phyloP scores from a whole-genome alignment of 306 rosid species.

The Acacia acuminata region DNA sequence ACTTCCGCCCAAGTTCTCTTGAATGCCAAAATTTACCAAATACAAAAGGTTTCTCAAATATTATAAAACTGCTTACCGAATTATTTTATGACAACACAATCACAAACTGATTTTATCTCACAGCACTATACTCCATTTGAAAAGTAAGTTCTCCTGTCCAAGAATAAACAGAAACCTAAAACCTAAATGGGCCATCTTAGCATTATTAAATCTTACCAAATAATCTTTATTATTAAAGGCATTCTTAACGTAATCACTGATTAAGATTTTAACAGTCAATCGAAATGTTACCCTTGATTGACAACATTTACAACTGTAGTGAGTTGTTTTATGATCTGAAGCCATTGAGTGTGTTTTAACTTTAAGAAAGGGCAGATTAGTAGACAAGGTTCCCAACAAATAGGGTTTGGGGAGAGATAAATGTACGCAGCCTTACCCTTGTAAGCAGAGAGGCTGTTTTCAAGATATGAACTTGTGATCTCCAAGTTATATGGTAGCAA shows the following conservation, averaged over 20 bases:
- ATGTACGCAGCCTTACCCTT: too few relatives aligned
- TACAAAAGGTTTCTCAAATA: neutral
- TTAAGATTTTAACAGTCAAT: neutral
- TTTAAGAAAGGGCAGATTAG: too few relatives aligned
- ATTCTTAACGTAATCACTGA: neutral
- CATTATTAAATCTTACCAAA: too few relatives aligned
- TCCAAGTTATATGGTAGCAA: too few relatives aligned
- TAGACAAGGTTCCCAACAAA: too few relatives aligned
- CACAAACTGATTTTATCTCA: neutral
- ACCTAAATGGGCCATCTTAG: neutral
- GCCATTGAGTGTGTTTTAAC: neutral
- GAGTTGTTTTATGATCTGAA: neutral
- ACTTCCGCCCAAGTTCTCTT: neutral
- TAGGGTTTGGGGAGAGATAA: too few relatives aligned
- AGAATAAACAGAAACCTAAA: neutral
- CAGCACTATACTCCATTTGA: neutral
- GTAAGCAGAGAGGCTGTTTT: too few relatives aligned
- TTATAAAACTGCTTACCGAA: neutral
- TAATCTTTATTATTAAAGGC: neutral
- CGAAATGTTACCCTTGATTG: neutral
- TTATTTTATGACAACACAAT: neutral
- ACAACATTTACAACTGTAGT: neutral
- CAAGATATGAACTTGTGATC: too few relatives aligned
- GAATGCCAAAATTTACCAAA: neutral
- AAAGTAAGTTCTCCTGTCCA: neutral